Evolutionary conservation across 2,329 filamentous ascomycete genomes (phyloP).

Genomic region (Eutypella sp.): DNA sequence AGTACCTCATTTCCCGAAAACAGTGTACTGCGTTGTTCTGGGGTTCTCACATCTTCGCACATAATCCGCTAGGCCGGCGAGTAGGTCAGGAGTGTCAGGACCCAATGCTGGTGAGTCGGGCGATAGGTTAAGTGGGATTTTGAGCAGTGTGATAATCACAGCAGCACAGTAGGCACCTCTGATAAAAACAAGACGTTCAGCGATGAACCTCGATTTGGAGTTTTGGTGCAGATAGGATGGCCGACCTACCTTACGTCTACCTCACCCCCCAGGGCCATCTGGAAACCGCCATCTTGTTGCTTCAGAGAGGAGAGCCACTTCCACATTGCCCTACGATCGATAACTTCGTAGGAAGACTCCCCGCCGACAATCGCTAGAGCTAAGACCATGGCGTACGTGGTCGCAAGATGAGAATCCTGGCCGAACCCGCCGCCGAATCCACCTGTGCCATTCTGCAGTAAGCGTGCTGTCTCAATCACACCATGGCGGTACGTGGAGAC

Average conservation of each 20-base stretch:
- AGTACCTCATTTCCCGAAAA: conserved; percentile 14
- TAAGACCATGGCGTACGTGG: conserved; percentile 80
- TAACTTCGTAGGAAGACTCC: conserved; percentile 63
- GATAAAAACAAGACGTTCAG: conserved; percentile 17
- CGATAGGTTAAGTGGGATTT: conserved; percentile 76
- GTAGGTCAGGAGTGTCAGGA: conserved; percentile 60
- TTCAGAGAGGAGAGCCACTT: conserved; percentile 84
- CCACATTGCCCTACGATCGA: conserved; percentile 85
- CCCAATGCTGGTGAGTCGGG: conserved; percentile 63
- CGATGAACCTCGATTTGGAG: conserved; percentile 8
- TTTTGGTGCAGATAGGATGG: conserved; percentile 5
- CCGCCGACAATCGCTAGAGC: conserved; percentile 75
- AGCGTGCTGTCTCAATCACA: conserved; percentile 68
- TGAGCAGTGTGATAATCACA: conserved; percentile 75
- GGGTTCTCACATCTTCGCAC: conserved; percentile 66
- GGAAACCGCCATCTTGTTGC: conserved; percentile 83
- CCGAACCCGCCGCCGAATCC: conserved; percentile 94
- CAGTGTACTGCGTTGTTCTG: conserved; percentile 8
- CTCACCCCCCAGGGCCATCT: conserved; percentile 80
- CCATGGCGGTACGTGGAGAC: conserved; percentile 59
- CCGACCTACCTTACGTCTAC: conserved; percentile 75
- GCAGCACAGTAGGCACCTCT: conserved; percentile 91
- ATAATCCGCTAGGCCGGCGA: conserved; percentile 72
- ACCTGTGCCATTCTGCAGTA: conserved; percentile 76
- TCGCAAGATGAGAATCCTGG: conserved; percentile 82